Evolutionary conservation across 1,284 basidiomycete genomes (phyloP).

Genomic region (Ceratobasidium sp.): DNA sequence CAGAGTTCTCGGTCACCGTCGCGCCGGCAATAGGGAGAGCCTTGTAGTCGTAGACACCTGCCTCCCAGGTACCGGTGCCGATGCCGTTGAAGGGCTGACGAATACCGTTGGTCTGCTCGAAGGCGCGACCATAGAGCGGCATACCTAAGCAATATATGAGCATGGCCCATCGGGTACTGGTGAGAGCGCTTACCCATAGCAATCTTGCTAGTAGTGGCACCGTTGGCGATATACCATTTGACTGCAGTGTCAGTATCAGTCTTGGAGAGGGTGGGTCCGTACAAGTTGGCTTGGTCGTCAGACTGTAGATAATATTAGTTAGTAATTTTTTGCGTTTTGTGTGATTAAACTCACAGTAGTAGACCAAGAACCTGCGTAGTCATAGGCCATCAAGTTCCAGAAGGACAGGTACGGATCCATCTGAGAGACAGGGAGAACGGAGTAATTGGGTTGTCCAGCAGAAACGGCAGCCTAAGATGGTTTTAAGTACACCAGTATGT

Average conservation of each 20-base stretch:
- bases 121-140: slow-evolving; percentile 88
- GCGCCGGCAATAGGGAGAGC: slow-evolving; percentile 71
- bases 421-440: slow-evolving; percentile 73
- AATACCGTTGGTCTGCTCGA: slow-evolving; percentile 82
- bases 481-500: slow-evolving; percentile 16
- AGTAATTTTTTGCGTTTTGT: not conserved
- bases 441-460: slow-evolving; percentile 79
- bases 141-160: slow-evolving; percentile 66
- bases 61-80: slow-evolving; percentile 79
- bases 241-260: slow-evolving; percentile 82
- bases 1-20: slow-evolving; percentile 72
- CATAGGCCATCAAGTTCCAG: slow-evolving; percentile 95
- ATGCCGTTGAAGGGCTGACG: slow-evolving; percentile 82
- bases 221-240: slow-evolving; percentile 73
- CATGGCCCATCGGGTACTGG: slow-evolving; percentile 28
- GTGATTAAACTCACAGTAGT: slow-evolving; percentile 55
- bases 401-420: slow-evolving; percentile 76
- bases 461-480: slow-evolving; percentile 62
- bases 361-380: slow-evolving; percentile 81
- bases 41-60: slow-evolving; percentile 82
- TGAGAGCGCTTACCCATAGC: slow-evolving; percentile 71
- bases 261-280: slow-evolving; percentile 71
- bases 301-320: slow-evolving; percentile 49
- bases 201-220: slow-evolving; percentile 81
- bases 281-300: slow-evolving; percentile 89